These are phyloP conservation scores for Kitagawia praeruptora DNA, from an alignment of 129 eudicot genomes.

Conservation along the genomic window DNA sequence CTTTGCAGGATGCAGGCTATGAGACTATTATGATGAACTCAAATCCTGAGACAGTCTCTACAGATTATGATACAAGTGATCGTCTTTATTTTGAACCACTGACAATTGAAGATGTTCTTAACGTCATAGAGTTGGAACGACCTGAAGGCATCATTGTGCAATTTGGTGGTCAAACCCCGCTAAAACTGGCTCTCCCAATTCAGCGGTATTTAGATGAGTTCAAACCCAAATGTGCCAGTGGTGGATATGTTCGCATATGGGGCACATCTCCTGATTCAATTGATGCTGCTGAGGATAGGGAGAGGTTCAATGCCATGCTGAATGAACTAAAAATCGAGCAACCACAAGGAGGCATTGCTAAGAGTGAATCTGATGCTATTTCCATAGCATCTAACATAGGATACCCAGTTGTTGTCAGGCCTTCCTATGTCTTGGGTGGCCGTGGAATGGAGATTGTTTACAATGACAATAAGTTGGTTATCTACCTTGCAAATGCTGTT, in stretches of 20 bases:
- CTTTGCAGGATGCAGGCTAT: conserved; percentile 68
- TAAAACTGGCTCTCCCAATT: conserved; percentile 77
- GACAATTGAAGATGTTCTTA: conserved; percentile 86
- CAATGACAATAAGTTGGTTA: conserved; percentile 67
- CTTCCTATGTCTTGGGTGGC: conserved; percentile 92
- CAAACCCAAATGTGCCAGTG: conserved; percentile 52
- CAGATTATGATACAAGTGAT: conserved; percentile 95
- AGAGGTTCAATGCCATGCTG: conserved; percentile 81
- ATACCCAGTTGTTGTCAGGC: conserved; percentile 92
- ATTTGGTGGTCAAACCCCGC: conserved; percentile 96
- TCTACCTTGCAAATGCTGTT: conserved; percentile 70
- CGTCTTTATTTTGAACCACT: conserved; percentile 91
- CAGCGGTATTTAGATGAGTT: conserved; percentile 68
- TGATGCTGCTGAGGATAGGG: conserved; percentile 94
- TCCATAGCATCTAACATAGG: conserved; percentile 78
- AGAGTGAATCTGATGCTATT: conserved; percentile 79
- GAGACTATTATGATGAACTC: conserved; percentile 99
- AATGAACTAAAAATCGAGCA: conserved; percentile 74
- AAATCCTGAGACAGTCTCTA: conserved; percentile 92
- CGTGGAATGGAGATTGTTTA: conserved; percentile 97
- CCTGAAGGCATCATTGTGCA: conserved; percentile 98
- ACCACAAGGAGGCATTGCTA: conserved; percentile 95
- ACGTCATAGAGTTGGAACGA: conserved; percentile 75
- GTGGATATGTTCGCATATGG: conserved; percentile 78
- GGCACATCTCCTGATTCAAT: conserved; percentile 97